Evolutionary conservation across 2,329 filamentous ascomycete genomes (phyloP).

Genomic region (Neofusicoccum cordaticola): DNA sequence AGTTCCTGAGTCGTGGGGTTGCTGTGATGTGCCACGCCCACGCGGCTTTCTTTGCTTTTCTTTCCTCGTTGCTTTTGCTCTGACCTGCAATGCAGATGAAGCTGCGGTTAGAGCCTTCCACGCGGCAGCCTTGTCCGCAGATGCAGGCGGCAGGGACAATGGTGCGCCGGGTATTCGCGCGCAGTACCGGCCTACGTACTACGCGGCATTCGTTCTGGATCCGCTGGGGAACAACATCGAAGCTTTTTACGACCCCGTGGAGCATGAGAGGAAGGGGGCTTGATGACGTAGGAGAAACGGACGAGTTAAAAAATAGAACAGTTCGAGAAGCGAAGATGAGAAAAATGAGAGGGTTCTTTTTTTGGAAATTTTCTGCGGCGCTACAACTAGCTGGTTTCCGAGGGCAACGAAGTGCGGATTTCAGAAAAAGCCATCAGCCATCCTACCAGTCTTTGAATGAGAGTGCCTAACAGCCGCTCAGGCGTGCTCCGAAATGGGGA

Average conservation of each 20-base stretch:
- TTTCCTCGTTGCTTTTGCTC: too few species aligned
- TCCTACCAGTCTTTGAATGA: too few species aligned
- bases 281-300: neutral
- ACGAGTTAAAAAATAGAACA: too few species aligned
- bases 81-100: neutral
- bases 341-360: neutral
- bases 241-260: neutral
- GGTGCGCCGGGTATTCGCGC: slow-evolving; percentile 26
- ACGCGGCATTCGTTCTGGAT: slow-evolving; percentile 29
- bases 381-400: too few species aligned
- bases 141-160: slow-evolving; percentile 27
- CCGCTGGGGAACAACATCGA: slow-evolving; percentile 19
- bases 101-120: slow-evolving; percentile 1
- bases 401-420: neutral
- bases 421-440: too few species aligned
- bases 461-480: neutral
- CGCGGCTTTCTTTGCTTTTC: too few species aligned
- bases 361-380: neutral
- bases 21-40: too few species aligned
- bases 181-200: slow-evolving; percentile 29
- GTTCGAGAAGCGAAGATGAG: too few species aligned
- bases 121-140: neutral
- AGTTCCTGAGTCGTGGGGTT: too few species aligned
- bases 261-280: neutral
- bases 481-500: neutral